These are phyloP conservation scores for Hypomontagnella monticulosa DNA, from an alignment of 495 filamentous ascomycete species.

Conservation along the genomic window DNA sequence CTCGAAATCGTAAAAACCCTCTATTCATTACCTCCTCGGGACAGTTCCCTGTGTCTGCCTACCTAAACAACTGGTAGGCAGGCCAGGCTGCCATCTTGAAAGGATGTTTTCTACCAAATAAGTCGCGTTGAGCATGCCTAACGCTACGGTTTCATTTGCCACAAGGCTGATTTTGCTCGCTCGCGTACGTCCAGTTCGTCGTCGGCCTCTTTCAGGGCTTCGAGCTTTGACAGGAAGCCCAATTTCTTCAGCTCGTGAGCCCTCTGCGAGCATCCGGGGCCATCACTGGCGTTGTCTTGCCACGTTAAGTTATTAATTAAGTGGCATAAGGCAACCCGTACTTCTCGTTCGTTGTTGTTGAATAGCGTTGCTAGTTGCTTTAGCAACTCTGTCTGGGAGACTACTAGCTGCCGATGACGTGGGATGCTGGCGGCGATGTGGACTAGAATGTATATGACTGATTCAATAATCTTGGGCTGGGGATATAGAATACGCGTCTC, in stretches of 20 bases:
- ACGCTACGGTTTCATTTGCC: slow-evolving; percentile 64
- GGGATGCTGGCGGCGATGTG: slow-evolving; percentile 85
- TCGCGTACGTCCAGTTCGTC: slow-evolving; percentile 84
- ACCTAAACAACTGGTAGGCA: background rate
- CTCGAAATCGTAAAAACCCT: background rate
- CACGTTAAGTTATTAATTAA: slow-evolving; percentile 84
- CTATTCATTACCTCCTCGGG: background rate
- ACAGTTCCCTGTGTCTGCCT: background rate
- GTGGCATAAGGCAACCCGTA: slow-evolving; percentile 81
- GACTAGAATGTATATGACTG: slow-evolving; percentile 79
- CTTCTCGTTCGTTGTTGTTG: slow-evolving; percentile 70
- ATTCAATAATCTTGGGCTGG: slow-evolving; percentile 74
- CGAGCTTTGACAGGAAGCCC: slow-evolving; percentile 74
- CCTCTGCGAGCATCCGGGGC: slow-evolving; percentile 67
- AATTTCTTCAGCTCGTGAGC: slow-evolving; percentile 72
- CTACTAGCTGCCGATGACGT: slow-evolving; percentile 72
- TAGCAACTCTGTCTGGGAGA: slow-evolving; percentile 65
- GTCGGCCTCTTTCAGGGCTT: slow-evolving; percentile 70
- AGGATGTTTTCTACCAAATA: background rate
- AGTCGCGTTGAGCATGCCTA: background rate
- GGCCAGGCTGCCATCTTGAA: background rate
- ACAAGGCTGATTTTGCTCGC: slow-evolving; percentile 78
- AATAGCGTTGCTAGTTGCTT: slow-evolving; percentile 77
- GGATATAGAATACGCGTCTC: slow-evolving; percentile 63
- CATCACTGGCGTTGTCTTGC: slow-evolving; percentile 75